Evolutionary conservation across 2,329 filamentous ascomycete genomes (phyloP).

Genomic region (Colletotrichum sp.): DNA sequence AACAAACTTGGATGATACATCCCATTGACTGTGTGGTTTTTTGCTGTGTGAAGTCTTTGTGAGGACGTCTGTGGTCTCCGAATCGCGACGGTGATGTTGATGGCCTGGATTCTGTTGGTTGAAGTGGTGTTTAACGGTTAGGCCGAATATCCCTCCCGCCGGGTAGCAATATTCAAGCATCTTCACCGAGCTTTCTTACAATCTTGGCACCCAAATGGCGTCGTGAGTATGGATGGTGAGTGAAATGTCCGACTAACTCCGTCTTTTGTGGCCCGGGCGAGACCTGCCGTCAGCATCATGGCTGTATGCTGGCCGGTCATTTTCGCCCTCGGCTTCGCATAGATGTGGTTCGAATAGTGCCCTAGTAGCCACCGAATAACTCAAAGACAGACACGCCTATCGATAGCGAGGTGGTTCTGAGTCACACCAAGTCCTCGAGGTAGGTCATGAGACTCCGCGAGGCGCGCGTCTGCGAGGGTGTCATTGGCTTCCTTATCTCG

Average conservation of each 20-base stretch:
- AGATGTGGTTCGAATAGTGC: neutral
- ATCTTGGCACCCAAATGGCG: neutral
- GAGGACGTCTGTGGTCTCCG: neutral
- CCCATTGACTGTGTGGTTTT: rapidly evolving
- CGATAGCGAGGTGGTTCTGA: rapidly evolving
- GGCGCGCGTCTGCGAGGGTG: neutral
- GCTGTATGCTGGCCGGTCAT: neutral
- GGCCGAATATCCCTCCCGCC: neutral
- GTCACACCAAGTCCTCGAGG: rapidly evolving
- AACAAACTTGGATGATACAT: neutral
- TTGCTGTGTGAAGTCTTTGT: neutral
- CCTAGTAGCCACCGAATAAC: rapidly evolving
- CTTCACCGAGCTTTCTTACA: rapidly evolving
- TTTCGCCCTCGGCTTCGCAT: neutral
- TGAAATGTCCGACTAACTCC: rapidly evolving
- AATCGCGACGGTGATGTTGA: rapidly evolving
- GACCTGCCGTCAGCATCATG: neutral
- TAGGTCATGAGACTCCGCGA: rapidly evolving
- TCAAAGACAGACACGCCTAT: neutral
- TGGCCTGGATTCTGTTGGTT: neutral
- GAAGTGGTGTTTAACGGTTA: neutral
- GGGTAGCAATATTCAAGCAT: rapidly evolving
- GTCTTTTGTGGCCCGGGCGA: neutral
- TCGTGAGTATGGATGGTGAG: neutral
- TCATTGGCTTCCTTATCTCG: neutral